Conservation (phyloP, 768 basidiomycete genomes). For the Russula emetica region DNA sequence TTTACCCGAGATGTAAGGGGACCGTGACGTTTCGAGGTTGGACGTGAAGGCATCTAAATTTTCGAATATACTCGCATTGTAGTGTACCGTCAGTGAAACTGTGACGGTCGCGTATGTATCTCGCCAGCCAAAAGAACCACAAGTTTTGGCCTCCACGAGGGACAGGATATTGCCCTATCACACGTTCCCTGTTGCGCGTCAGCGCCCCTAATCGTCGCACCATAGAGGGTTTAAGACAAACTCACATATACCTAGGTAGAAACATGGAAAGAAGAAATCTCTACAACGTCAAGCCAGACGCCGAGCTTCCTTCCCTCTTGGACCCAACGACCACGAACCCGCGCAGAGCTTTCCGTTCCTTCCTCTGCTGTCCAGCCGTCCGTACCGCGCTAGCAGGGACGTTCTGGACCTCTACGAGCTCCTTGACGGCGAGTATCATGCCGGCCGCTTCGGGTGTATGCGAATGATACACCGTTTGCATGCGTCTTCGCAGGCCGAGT, state of each 20-base stretch:
- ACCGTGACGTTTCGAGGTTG: too few species aligned
- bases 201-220: too few species aligned
- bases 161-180: too few species aligned
- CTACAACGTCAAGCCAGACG: neutral
- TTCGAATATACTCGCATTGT: neutral
- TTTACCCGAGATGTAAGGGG: neutral
- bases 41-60: neutral
- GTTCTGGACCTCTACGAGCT: conserved; percentile 84
- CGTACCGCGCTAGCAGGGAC: conserved; percentile 64
- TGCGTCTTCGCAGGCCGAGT: conserved; percentile 76
- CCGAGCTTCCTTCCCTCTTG: conserved; percentile 14
- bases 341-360: conserved; percentile 58
- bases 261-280: neutral
- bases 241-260: neutral
- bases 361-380: conserved; percentile 64
- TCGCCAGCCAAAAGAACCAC: neutral
- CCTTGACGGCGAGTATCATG: conserved; percentile 83
- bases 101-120: neutral
- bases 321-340: conserved; percentile 58
- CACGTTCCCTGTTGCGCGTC: too few species aligned
- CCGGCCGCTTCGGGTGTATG: conserved; percentile 74
- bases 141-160: neutral
- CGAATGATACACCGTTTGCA: conserved; percentile 80
- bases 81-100: neutral
- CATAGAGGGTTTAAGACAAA: neutral